phyloP scores from a whole-genome alignment of 495 filamentous ascomycete species.

The Daldinia vernicosa region DNA sequence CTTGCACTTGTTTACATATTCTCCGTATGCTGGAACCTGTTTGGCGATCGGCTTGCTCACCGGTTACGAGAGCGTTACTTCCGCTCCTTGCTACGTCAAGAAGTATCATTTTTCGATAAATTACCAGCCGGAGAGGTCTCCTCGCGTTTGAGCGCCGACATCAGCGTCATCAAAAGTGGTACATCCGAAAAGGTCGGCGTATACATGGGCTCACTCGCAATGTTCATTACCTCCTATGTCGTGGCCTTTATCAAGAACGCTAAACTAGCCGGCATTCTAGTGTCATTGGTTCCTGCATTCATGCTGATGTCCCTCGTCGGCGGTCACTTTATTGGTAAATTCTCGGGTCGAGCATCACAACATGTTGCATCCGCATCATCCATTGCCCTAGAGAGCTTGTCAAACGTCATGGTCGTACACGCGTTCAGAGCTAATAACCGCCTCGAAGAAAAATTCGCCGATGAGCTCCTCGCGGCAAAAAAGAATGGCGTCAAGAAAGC shows the following conservation, averaged over 20 bases:
- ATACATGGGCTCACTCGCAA: slow-evolving; percentile 64
- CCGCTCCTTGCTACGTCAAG: slow-evolving; percentile 64
- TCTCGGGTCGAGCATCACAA: slow-evolving; percentile 61
- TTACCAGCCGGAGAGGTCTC: slow-evolving; percentile 68
- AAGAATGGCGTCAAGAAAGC: slow-evolving; percentile 67
- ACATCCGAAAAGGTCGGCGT: slow-evolving; percentile 75
- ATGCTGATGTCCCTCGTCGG: slow-evolving; percentile 71
- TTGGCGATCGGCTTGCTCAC: slow-evolving; percentile 68
- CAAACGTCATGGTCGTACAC: slow-evolving; percentile 59
- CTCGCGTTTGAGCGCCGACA: slow-evolving; percentile 67
- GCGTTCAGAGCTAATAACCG: slow-evolving; percentile 56
- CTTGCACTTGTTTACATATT: slow-evolving; percentile 68
- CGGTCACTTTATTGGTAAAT: slow-evolving; percentile 68
- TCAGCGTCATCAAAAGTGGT: slow-evolving; percentile 67
- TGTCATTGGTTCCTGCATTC: slow-evolving; percentile 71
- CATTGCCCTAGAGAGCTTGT: slow-evolving; percentile 58
- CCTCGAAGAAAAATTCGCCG: slow-evolving; percentile 64
- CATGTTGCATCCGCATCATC: slow-evolving; percentile 47
- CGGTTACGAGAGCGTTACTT: slow-evolving; percentile 69
- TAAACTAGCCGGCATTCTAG: slow-evolving; percentile 60
- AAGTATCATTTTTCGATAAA: slow-evolving; percentile 69
- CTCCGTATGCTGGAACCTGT: slow-evolving; percentile 66
- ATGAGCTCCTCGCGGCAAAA: slow-evolving; percentile 56
- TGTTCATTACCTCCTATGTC: slow-evolving; percentile 70
- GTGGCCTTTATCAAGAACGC: slow-evolving; percentile 70